Evolutionary conservation across 306 rosid species (phyloP).

Genomic region (Styphnolobium japonicum): DNA sequence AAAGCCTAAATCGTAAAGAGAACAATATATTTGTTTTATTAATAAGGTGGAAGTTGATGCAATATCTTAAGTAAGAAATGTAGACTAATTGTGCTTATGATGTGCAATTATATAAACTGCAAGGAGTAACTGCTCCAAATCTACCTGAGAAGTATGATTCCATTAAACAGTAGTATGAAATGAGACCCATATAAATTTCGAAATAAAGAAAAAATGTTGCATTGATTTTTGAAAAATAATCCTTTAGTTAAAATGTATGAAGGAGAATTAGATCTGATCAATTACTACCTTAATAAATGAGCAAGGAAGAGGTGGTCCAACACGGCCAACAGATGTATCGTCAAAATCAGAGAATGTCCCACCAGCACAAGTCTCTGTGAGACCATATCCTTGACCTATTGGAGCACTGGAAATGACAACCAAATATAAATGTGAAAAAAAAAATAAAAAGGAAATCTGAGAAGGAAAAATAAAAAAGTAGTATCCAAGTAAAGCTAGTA

Average conservation of each 20-base stretch:
- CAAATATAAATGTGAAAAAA: conserved; percentile 24
- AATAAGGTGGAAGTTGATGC: background rate
- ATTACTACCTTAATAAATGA: conserved; percentile 71
- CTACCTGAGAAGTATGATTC: background rate
- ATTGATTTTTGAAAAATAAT: background rate
- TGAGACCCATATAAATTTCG: background rate
- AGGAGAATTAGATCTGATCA: conserved; percentile 5
- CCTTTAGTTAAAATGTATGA: background rate
- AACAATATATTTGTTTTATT: background rate
- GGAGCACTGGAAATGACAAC: conserved; percentile 63
- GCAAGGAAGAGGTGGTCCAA: conserved; percentile 98
- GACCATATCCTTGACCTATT: conserved; percentile 98
- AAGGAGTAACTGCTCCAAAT: background rate
- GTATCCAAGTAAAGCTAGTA: background rate
- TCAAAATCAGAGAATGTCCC: conserved; percentile 90
- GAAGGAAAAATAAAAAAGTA: background rate
- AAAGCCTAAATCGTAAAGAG: background rate
- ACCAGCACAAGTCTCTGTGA: conserved; percentile 95
- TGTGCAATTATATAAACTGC: background rate
- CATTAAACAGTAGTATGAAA: background rate
- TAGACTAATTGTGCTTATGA: background rate
- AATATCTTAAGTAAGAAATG: background rate
- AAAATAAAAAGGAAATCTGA: background rate
- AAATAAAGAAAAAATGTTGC: background rate
- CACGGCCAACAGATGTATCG: conserved; percentile 88